phyloP scores from a whole-genome alignment of 2,329 filamentous ascomycete genomes.

The Fusarium sublunatum region DNA sequence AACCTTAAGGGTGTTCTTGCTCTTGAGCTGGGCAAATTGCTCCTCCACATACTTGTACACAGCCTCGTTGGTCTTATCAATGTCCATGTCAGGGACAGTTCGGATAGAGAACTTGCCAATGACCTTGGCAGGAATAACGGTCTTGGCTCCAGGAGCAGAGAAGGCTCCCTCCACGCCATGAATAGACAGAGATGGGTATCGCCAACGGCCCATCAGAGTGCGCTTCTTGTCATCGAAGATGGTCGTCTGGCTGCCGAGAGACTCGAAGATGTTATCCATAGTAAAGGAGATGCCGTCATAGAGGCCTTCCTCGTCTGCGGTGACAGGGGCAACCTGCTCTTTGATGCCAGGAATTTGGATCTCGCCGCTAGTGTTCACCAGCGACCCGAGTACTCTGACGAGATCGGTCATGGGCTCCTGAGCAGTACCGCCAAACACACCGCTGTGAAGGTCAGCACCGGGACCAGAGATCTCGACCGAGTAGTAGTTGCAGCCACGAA shows the following conservation, averaged over 20 bases:
- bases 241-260: constrained; percentile 86
- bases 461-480: constrained; percentile 90
- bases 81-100: constrained; percentile 97
- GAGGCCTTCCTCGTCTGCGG: constrained; percentile 85
- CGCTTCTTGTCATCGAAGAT: constrained; percentile 90
- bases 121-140: constrained; percentile 97
- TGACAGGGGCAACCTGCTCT: constrained; percentile 91
- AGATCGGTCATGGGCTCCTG: constrained; percentile 99
- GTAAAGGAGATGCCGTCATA: constrained; percentile 93
- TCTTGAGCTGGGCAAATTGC: constrained; percentile 85
- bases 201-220: constrained; percentile 96
- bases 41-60: constrained; percentile 87
- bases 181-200: constrained; percentile 91
- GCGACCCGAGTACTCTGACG: constrained; percentile 79
- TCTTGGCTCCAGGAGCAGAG: constrained; percentile 93
- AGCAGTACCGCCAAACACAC: constrained; percentile 94
- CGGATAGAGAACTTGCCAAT: constrained; percentile 98
- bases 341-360: constrained; percentile 94
- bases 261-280: constrained; percentile 95
- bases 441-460: constrained; percentile 93
- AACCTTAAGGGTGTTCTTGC: constrained; percentile 91
- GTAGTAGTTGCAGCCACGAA: constrained; percentile 98
- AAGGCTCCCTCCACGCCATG: constrained; percentile 97
- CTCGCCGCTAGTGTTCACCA: constrained; percentile 91
- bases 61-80: constrained; percentile 84